Evolutionary conservation across 371 early-diverging fungal species (phyloP).

Genomic region (Mucor mucedo): DNA sequence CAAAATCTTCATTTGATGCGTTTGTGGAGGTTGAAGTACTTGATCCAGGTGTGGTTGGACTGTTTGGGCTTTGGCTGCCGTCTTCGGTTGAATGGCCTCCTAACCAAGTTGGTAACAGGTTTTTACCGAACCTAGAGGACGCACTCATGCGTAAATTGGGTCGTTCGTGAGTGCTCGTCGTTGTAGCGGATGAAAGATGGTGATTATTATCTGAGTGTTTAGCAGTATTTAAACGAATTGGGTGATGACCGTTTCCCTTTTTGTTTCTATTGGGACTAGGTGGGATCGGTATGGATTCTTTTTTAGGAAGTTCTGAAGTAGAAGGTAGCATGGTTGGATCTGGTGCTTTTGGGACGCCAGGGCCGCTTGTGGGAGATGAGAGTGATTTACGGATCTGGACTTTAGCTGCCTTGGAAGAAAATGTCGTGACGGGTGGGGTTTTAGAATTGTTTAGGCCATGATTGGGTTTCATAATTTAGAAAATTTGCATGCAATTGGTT

Average conservation of each 20-base stretch:
- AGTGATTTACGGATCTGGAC: conserved; percentile 21
- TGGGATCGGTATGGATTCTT: conserved; percentile 12
- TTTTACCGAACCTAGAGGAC: conserved; percentile 52
- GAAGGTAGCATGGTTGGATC: conserved; percentile 4
- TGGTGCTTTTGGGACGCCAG: neutral
- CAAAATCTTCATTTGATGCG: neutral
- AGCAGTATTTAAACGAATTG: conserved; percentile 16
- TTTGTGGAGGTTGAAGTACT: neutral
- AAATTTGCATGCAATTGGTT: neutral
- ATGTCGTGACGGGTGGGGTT: neutral
- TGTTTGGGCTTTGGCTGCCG: conserved; percentile 2
- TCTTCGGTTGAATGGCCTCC: conserved; percentile 30
- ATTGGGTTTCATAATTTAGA: neutral
- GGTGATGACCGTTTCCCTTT: conserved; percentile 7
- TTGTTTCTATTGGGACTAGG: conserved; percentile 17
- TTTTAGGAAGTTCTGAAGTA: conserved; percentile 15
- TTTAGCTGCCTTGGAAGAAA: conserved; percentile 11
- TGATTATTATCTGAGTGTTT: neutral
- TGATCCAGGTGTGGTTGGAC: conserved; percentile 6
- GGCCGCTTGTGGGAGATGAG: conserved; percentile 22
- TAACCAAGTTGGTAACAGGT: conserved; percentile 46
- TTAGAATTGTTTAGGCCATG: conserved; percentile 1
- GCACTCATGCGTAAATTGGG: conserved; percentile 34
- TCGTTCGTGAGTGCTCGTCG: conserved; percentile 23
- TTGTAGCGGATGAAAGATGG: conserved; percentile 13